phyloP scores from a whole-genome alignment of 169 alveolate genomes.

The Cryptosporidium bovis region DNA sequence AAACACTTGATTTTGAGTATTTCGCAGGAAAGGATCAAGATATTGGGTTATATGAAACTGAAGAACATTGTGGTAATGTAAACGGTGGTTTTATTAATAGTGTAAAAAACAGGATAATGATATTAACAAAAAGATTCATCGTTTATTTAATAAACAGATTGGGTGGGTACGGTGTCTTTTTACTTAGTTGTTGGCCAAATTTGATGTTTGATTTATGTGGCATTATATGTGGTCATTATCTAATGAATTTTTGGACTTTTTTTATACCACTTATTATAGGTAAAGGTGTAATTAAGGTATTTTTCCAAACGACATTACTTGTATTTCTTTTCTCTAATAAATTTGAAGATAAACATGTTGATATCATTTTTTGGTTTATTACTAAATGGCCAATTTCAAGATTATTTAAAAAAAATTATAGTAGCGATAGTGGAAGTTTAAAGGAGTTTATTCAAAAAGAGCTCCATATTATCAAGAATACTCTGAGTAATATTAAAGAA shows the following conservation, averaged over 20 bases:
- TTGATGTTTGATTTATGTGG: conserved; percentile 91
- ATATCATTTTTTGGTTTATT: conserved; percentile 64
- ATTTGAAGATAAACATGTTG: conserved; percentile 54
- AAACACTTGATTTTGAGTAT: background rate
- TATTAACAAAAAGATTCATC: conserved; percentile 82
- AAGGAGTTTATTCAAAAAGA: conserved; percentile 31
- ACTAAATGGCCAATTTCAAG: conserved; percentile 37
- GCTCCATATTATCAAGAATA: conserved; percentile 19
- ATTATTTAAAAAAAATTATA: background rate
- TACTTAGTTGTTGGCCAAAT: conserved; percentile 89
- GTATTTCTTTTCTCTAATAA: conserved; percentile 83
- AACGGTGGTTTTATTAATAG: conserved; percentile 71
- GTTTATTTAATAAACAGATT: conserved; percentile 83
- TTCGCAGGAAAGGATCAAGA: background rate
- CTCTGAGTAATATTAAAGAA: conserved; percentile 2
- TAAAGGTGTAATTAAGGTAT: conserved; percentile 89
- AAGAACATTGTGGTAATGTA: conserved; percentile 14
- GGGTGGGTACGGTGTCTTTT: conserved; percentile 89
- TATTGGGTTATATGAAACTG: conserved; percentile 10
- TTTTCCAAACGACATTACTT: conserved; percentile 83
- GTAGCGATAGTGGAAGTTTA: background rate
- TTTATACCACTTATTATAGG: conserved; percentile 92
- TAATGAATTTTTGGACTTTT: conserved; percentile 89
- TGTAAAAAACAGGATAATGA: conserved; percentile 76
- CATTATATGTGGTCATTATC: conserved; percentile 92